These are phyloP conservation scores for Penicillium freii DNA, from an alignment of 2,329 filamentous ascomycete genomes.

Conservation along the genomic window DNA sequence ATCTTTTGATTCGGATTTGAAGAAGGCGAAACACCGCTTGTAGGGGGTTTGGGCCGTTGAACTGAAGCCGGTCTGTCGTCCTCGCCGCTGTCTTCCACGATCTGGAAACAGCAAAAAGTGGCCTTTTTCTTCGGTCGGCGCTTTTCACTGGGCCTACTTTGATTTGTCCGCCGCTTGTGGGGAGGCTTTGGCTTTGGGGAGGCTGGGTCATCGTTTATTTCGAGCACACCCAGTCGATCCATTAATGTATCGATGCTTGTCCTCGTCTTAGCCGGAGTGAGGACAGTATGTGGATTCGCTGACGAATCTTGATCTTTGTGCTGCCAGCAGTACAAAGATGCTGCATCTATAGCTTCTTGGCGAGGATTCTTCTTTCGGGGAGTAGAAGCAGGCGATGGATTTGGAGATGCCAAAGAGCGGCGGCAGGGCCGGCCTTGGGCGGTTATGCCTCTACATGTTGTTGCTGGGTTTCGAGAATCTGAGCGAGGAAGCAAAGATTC, in stretches of 20 bases:
- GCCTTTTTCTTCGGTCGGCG: constrained; percentile 21
- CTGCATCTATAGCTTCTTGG: constrained; percentile 27
- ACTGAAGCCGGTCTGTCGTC: constrained; percentile 27
- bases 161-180: constrained; percentile 6
- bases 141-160: constrained; percentile 14
- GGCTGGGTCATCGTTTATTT: constrained; percentile 51
- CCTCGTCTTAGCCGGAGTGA: constrained; percentile 58
- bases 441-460: constrained; percentile 87
- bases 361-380: constrained; percentile 25
- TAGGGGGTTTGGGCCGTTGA: constrained; percentile 14
- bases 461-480: constrained; percentile 79
- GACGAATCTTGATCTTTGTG: constrained; percentile 78
- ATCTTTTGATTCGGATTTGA: constrained; percentile 9
- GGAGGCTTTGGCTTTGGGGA: constrained; percentile 6
- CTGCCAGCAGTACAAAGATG: constrained; percentile 79
- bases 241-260: constrained; percentile 85
- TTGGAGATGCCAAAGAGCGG: constrained; percentile 60
- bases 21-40: constrained; percentile 5
- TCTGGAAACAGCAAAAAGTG: constrained; percentile 36
- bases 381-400: constrained; percentile 26
- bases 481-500: constrained; percentile 74
- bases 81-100: constrained; percentile 28
- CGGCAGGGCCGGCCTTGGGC: constrained; percentile 79
- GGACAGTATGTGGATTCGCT: constrained; percentile 14
- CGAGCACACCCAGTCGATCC: constrained; percentile 72